These are phyloP conservation scores for Rhizoclosmatium globosum DNA, from an alignment of 192 early-diverging fungal genomes.

Conservation along the genomic window DNA sequence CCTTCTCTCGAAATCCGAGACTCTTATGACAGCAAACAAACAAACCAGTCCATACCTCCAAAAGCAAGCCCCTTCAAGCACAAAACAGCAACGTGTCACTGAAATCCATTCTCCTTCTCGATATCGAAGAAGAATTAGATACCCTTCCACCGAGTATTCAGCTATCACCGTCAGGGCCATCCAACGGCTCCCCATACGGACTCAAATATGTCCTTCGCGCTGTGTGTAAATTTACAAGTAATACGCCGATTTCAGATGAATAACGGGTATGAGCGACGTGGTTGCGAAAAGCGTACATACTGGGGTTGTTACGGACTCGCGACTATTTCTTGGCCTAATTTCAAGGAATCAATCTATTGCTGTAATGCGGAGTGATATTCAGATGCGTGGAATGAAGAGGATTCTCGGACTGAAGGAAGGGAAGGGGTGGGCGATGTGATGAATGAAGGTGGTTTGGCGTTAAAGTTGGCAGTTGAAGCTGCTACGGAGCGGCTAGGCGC, in stretches of 20 bases:
- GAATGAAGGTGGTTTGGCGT: neutral
- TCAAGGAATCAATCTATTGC: conserved; percentile 27
- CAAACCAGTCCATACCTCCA: neutral
- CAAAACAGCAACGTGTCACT: neutral
- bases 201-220: conserved; percentile 16
- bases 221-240: neutral
- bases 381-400: neutral
- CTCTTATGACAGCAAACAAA: conserved; percentile 2
- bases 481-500: neutral
- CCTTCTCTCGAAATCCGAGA: neutral
- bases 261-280: neutral
- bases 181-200: conserved; percentile 5
- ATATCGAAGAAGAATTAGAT: neutral
- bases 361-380: conserved; percentile 24
- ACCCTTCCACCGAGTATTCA: conserved; percentile 18
- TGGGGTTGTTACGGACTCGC: neutral
- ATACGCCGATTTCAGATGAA: neutral
- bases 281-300: neutral
- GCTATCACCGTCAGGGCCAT: neutral
- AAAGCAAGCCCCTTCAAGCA: neutral
- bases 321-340: conserved; percentile 22
- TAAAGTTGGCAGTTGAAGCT: neutral
- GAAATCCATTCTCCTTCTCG: conserved; percentile 24
- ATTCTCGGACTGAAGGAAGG: neutral
- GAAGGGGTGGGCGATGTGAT: neutral